Conservation (phyloP, 805 yeast species). For the Wickerhamia fluorescens region DNA sequence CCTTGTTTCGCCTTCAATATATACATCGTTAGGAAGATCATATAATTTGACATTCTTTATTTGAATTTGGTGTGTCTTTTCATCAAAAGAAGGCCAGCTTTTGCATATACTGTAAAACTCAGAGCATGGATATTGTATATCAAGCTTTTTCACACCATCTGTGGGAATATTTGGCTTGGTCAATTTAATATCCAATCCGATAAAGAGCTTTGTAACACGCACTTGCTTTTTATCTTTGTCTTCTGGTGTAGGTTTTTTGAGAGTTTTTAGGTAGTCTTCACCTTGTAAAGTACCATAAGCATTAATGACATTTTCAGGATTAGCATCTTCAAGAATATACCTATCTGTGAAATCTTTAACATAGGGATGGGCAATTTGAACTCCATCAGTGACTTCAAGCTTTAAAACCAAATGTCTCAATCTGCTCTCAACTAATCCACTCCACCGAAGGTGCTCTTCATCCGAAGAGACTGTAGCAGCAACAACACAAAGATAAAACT, state of each 20-base stretch:
- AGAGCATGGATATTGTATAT: slow-evolving; percentile 82
- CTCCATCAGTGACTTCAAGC: slow-evolving; percentile 69
- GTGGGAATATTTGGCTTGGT: too few relatives aligned
- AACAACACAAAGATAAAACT: slow-evolving; percentile 76
- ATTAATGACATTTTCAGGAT: slow-evolving; percentile 49
- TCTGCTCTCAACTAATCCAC: slow-evolving; percentile 88
- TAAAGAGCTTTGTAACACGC: slow-evolving; percentile 67
- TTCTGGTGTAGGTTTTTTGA: slow-evolving; percentile 4
- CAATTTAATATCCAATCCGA: slow-evolving; percentile 61
- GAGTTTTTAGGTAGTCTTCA: slow-evolving; percentile 32
- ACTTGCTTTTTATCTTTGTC: slow-evolving; percentile 28
- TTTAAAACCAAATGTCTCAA: slow-evolving; percentile 76
- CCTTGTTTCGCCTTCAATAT: slow-evolving; percentile 64
- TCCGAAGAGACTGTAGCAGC: slow-evolving; percentile 66
- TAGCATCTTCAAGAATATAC: slow-evolving; percentile 30
- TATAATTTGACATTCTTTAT: slow-evolving; percentile 69
- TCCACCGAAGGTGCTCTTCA: slow-evolving; percentile 86
- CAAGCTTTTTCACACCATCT: slow-evolving; percentile 60
- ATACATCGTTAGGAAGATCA: slow-evolving; percentile 83
- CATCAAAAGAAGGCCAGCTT: slow-evolving; percentile 61
- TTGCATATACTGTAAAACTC: slow-evolving; percentile 82
- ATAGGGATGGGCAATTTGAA: slow-evolving; percentile 84
- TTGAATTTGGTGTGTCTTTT: slow-evolving; percentile 49
- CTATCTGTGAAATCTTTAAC: slow-evolving; percentile 64
- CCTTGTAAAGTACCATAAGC: slow-evolving; percentile 58